Evolutionary conservation across 2,329 filamentous ascomycete genomes (phyloP), one percentile per base, ranked within the genome.

Genomic region (Pseudodiploospora longispora): DNA sequence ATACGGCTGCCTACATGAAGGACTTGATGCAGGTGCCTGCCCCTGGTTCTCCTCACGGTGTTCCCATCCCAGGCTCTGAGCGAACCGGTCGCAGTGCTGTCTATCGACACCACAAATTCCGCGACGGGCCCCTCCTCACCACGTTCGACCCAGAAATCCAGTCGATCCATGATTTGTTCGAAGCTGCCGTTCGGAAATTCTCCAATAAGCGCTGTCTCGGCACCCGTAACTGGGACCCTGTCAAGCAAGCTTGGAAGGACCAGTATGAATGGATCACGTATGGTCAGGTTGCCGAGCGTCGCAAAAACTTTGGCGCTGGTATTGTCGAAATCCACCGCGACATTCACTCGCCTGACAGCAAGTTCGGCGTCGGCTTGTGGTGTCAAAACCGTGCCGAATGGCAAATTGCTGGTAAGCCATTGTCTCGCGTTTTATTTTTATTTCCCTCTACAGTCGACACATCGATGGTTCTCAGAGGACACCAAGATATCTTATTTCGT

Each of bases 181-280:
- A 95, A 62, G 66, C 72, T 28, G 69, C 82, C 52, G 80, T 75
- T 45, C 76, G 74, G 52, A 75, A 73, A 57, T 71, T 72, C 44
- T 78, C 85, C 38, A 84, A 80, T 57, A 77, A 76, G 55, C 81
- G 74, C 55, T 95, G 86, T 65, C 71, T 97, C 47, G 93, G 93
- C 45, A 78, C 78, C 62, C 81, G 93, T 51, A 78, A 84, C 4
- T 97, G 87, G 76, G 82, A 95, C 63, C 65, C 84, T 3, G 68
- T 66, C 33, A 87, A 81, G 40, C 83, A 89, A 68, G 75, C 76
- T 2, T 95, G 79, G 66, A 75, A 77, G 50, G 81, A 83, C 47
- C 78, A 79, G 52, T 98, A 85, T 61, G 74, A 82, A 47, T 97
- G 90, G 89, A 68, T 90, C 55, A 86, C 83, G 47, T 97, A 95